These are phyloP conservation scores for Silene vulgaris DNA, from an alignment of 179 eudicot genomes.

Conservation along the genomic window DNA sequence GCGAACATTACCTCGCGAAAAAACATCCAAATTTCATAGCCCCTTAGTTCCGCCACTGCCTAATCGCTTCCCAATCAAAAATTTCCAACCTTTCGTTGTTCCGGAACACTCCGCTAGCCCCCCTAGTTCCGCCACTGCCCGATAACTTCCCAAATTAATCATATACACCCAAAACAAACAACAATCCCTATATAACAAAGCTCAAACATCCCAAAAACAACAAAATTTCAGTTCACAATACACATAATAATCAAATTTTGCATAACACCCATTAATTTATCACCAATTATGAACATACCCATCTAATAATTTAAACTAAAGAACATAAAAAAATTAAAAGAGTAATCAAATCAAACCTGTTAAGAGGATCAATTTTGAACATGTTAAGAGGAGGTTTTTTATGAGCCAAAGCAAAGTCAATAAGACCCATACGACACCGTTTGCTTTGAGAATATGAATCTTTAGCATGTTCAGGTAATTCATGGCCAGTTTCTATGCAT, in stretches of 20 bases:
- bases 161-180: not conserved
- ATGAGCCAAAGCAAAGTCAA: constrained; percentile 53
- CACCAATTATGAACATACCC: not conserved
- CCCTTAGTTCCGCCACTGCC: too few relatives aligned
- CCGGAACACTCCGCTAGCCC: too few relatives aligned
- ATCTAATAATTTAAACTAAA: not conserved
- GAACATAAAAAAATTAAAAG: not conserved
- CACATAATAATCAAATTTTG: not conserved
- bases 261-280: not conserved
- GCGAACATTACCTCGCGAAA: too few relatives aligned
- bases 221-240: not conserved
- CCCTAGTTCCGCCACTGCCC: too few relatives aligned
- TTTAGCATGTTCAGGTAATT: constrained; percentile 52
- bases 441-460: constrained; percentile 55
- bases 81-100: too few relatives aligned
- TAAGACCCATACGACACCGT: constrained; percentile 82
- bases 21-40: too few relatives aligned
- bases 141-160: not conserved
- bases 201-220: not conserved
- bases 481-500: constrained; percentile 82
- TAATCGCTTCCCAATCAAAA: too few relatives aligned
- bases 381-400: constrained; percentile 75
- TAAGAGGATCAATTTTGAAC: constrained; percentile 62
- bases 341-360: constrained; percentile 31
- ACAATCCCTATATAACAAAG: not conserved